phyloP scores from a whole-genome alignment of 441 rosid genomes.

The Melastoma candidum region DNA sequence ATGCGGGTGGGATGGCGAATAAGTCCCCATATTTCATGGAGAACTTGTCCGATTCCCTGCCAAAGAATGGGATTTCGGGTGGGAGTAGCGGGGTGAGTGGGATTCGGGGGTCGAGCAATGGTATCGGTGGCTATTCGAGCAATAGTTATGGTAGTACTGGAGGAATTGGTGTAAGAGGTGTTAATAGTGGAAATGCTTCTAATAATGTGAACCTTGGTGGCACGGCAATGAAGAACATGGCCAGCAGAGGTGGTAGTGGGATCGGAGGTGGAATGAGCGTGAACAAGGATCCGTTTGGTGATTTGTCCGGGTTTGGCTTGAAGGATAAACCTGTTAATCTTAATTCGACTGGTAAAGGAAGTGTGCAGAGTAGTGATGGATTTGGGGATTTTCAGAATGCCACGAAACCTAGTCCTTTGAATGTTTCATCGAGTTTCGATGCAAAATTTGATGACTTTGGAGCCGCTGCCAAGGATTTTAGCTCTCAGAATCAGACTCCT shows the following conservation, averaged over 20 bases:
- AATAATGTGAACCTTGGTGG: conserved; percentile 53
- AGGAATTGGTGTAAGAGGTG: conserved; percentile 1
- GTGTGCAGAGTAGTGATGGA: conserved; percentile 25
- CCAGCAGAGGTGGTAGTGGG: conserved; percentile 25
- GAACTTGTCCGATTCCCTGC: conserved; percentile 68
- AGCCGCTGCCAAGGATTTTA: conserved; percentile 29
- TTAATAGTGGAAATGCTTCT: conserved; percentile 21
- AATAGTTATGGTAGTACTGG: conserved; percentile 18
- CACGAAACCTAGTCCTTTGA: conserved; percentile 13
- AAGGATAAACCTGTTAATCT: conserved; percentile 38
- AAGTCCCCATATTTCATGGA: conserved; percentile 64
- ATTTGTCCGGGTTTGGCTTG: conserved; percentile 58
- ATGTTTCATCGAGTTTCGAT: conserved; percentile 37
- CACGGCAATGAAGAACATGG: conserved; percentile 45
- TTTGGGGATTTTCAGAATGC: conserved; percentile 48
- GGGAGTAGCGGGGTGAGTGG: conserved; percentile 22
- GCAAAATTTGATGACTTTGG: conserved; percentile 42
- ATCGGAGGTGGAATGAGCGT: conserved; percentile 32
- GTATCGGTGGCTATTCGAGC: conserved; percentile 27
- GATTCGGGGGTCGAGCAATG: conserved; percentile 33
- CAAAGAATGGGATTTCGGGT: conserved; percentile 32
- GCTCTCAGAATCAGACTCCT: conserved; percentile 32
- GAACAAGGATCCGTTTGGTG: conserved; percentile 68
- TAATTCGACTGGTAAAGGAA: conserved; percentile 39
- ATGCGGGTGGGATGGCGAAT: conserved; percentile 24